These are phyloP conservation scores for Naematelia aurantialba DNA, from an alignment of 768 basidiomycete species.

Conservation along the genomic window DNA sequence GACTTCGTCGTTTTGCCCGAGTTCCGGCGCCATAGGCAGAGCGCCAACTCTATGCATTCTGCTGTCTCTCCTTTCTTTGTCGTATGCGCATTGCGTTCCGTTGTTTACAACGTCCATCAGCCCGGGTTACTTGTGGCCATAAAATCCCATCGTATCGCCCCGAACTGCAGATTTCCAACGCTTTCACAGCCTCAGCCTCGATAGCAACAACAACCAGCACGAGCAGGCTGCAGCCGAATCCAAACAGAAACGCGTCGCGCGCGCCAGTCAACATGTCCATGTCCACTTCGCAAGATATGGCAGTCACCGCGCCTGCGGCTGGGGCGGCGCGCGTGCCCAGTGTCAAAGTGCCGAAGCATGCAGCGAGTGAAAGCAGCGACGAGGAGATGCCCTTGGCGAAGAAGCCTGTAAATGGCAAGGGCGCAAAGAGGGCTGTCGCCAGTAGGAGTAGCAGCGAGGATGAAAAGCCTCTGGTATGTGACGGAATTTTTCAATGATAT, in stretches of 20 bases:
- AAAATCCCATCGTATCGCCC: background rate
- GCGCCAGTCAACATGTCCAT: background rate
- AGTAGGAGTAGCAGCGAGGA: conserved; percentile 30
- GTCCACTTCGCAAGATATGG: background rate
- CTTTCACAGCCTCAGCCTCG: background rate
- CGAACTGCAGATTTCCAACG: background rate
- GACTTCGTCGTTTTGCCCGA: conserved; percentile 1
- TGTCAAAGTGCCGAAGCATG: background rate
- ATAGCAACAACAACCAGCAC: background rate
- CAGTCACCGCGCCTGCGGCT: background rate
- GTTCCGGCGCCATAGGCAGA: background rate
- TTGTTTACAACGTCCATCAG: background rate
- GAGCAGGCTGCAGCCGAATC: background rate
- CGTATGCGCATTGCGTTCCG: background rate
- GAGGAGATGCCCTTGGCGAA: conserved; percentile 22
- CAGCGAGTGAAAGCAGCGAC: conserved; percentile 6
- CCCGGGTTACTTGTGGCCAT: background rate
- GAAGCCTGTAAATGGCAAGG: conserved; percentile 8
- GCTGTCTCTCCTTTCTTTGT: background rate
- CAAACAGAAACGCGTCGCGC: background rate
- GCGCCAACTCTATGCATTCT: background rate
- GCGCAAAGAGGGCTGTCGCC: conserved; percentile 9
- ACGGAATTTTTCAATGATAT: background rate
- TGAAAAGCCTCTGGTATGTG: conserved; percentile 38
- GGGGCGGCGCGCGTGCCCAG: background rate